Evolutionary conservation across 495 filamentous ascomycete genomes (phyloP).

Genomic region (Hamigera avellanea): DNA sequence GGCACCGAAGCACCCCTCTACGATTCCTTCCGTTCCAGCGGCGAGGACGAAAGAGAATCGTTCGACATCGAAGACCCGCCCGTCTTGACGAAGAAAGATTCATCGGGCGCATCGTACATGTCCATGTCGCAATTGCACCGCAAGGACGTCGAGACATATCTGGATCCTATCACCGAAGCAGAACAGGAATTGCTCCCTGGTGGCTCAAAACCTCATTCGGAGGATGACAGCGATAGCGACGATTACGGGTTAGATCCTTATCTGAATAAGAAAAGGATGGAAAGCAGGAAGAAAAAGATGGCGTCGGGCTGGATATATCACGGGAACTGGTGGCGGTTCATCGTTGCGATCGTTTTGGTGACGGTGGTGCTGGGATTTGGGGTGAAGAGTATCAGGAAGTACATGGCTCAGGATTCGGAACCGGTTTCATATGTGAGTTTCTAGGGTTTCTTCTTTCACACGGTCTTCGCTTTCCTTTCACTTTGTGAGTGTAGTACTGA

Average conservation of each 20-base stretch:
- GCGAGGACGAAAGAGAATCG: too few species aligned
- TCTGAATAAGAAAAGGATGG: not conserved
- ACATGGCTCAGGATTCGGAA: not conserved
- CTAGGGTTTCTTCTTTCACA: too few species aligned
- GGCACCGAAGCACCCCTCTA: too few species aligned
- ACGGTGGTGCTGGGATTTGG: slow-evolving; percentile 10
- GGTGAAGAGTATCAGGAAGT: slow-evolving; percentile 6
- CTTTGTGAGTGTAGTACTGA: not conserved
- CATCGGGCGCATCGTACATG: not conserved
- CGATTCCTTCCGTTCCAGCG: too few species aligned
- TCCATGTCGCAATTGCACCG: not conserved
- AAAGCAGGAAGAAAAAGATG: not conserved
- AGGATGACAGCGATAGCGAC: slow-evolving; percentile 11
- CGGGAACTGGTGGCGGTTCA: slow-evolving; percentile 14
- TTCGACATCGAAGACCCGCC: too few species aligned
- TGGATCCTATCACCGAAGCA: slow-evolving; percentile 13
- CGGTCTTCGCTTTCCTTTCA: not conserved
- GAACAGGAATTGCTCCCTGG: slow-evolving; percentile 15
- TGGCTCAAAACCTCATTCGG: not conserved
- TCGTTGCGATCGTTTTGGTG: slow-evolving; percentile 6
- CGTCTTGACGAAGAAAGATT: not conserved
- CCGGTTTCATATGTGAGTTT: slow-evolving; percentile 12
- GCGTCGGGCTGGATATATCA: slow-evolving; percentile 1
- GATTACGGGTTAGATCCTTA: slow-evolving; percentile 9
- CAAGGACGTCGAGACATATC: slow-evolving; percentile 14